Evolutionary conservation across 192 early-diverging fungal genomes (phyloP).

Genomic region (Coemansia sp.): DNA sequence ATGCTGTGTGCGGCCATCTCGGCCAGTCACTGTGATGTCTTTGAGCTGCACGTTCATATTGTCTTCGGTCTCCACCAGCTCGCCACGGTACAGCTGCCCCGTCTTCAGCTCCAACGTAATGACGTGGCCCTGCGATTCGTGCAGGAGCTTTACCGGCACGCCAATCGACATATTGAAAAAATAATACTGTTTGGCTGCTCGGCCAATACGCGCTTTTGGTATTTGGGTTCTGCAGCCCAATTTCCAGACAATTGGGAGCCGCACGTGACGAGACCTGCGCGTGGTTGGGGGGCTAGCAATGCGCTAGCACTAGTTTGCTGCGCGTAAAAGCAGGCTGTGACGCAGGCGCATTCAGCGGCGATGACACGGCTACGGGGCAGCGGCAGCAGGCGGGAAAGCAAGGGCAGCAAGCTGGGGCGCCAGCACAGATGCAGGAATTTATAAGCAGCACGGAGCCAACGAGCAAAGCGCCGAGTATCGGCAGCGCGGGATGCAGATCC

Average conservation of each 20-base stretch:
- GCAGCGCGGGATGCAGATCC: background rate
- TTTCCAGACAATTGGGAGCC: constrained; percentile 5
- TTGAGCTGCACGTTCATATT: constrained; percentile 99
- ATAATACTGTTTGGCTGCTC: background rate
- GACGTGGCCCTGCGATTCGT: constrained; percentile 96
- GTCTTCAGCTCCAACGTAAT: constrained; percentile 95
- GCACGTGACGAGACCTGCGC: background rate
- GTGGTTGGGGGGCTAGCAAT: too few relatives aligned
- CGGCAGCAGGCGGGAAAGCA: background rate
- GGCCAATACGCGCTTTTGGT: too few relatives aligned
- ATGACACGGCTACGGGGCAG: background rate
- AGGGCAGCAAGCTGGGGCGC: background rate
- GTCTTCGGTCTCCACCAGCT: constrained; percentile 93
- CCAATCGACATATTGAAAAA: constrained; percentile 75
- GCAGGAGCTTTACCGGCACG: constrained; percentile 91
- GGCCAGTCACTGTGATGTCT: constrained; percentile 87
- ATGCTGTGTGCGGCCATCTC: constrained; percentile 88
- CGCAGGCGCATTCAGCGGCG: background rate
- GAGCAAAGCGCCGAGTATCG: background rate
- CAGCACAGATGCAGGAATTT: too few relatives aligned
- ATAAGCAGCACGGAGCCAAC: background rate
- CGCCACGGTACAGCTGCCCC: constrained; percentile 91
- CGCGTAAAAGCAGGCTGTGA: background rate
- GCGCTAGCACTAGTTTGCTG: background rate
- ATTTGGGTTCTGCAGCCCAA: background rate